Evolutionary conservation across 2,329 filamentous ascomycete species (phyloP).

Genomic region (Colletotrichum abscissum): DNA sequence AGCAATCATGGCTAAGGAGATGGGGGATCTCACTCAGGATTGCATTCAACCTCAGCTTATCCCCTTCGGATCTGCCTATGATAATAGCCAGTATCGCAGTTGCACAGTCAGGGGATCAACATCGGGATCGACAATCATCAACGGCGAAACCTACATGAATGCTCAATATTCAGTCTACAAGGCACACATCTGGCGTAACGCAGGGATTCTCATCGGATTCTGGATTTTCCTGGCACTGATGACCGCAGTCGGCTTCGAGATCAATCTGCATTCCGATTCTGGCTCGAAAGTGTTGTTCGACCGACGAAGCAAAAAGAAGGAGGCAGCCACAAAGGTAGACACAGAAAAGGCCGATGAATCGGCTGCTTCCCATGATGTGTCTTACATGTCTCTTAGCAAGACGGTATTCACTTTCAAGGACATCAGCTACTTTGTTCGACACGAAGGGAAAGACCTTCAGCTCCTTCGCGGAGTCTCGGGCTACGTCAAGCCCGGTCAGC

Average conservation of each 20-base stretch:
- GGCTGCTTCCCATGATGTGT: background rate
- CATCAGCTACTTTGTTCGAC: slow-evolving; percentile 20
- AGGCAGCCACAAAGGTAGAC: background rate
- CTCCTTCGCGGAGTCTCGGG: slow-evolving; percentile 75
- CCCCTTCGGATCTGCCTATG: slow-evolving; percentile 11
- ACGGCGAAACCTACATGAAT: background rate
- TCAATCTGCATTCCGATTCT: background rate
- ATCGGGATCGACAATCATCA: slow-evolving; percentile 41
- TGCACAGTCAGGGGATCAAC: background rate
- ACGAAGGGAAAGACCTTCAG: slow-evolving; percentile 57
- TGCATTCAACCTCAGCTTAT: slow-evolving; percentile 53
- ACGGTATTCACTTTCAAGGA: slow-evolving; percentile 27
- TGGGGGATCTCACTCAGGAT: slow-evolving; percentile 45
- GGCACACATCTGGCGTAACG: slow-evolving; percentile 38
- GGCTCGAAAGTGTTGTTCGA: background rate
- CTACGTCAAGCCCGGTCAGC: slow-evolving; percentile 76
- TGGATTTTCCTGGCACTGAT: slow-evolving; percentile 31
- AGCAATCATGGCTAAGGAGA: slow-evolving; percentile 78
- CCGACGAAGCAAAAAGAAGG: background rate
- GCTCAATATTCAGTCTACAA: slow-evolving; percentile 28
- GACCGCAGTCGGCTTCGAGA: background rate
- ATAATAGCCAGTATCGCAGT: background rate
- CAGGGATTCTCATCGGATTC: slow-evolving; percentile 32
- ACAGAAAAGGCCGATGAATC: background rate
- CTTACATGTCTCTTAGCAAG: background rate